Percentiles rank a stretch among this genome's conserved stretches.
phyloP scores from a whole-genome alignment of 2,329 filamentous ascomycete genomes.

The Mariannaea elegans region DNA sequence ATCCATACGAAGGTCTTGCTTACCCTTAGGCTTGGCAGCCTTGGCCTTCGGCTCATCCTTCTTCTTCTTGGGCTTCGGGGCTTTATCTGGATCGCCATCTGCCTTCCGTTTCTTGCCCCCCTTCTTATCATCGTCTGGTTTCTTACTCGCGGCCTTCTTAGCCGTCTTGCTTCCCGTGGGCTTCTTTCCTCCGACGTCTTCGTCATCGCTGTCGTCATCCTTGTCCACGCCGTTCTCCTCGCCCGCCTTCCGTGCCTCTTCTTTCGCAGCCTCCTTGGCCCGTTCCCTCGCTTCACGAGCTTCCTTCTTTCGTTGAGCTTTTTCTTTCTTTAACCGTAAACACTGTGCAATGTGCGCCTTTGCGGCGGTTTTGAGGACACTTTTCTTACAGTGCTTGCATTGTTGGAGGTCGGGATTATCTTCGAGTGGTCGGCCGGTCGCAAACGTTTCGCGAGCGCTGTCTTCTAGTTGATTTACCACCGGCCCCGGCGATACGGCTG shows the following conservation, averaged over 20 bases:
- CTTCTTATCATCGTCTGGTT: constrained; percentile 71
- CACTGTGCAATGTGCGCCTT: constrained; percentile 85
- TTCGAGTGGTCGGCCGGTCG: constrained; percentile 81
- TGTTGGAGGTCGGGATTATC: constrained; percentile 81
- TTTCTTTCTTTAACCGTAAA: constrained; percentile 83
- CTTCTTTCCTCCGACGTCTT: constrained; percentile 53
- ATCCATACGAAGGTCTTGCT: not conserved
- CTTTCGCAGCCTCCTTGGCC: constrained; percentile 68
- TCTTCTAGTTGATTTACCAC: constrained; percentile 78
- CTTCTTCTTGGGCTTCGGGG: constrained; percentile 90
- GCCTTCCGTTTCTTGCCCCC: constrained; percentile 83
- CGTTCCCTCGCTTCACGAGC: constrained; percentile 75
- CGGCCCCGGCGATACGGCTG: constrained; percentile 60
- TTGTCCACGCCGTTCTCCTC: constrained; percentile 58
- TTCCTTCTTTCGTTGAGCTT: constrained; percentile 80
- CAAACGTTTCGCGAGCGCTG: constrained; percentile 79
- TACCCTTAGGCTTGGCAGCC: constrained; percentile 83
- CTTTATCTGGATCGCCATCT: constrained; percentile 80
- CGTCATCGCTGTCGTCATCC: constrained; percentile 58
- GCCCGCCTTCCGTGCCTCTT: constrained; percentile 62
- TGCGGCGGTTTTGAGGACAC: constrained; percentile 77
- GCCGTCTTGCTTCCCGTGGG: constrained; percentile 51
- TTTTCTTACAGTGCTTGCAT: constrained; percentile 96
- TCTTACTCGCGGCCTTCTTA: constrained; percentile 75
- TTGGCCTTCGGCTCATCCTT: constrained; percentile 91